These are phyloP conservation scores for Fraxinus paxiana DNA, from an alignment of 305 asterid genomes.

Conservation along the genomic window DNA sequence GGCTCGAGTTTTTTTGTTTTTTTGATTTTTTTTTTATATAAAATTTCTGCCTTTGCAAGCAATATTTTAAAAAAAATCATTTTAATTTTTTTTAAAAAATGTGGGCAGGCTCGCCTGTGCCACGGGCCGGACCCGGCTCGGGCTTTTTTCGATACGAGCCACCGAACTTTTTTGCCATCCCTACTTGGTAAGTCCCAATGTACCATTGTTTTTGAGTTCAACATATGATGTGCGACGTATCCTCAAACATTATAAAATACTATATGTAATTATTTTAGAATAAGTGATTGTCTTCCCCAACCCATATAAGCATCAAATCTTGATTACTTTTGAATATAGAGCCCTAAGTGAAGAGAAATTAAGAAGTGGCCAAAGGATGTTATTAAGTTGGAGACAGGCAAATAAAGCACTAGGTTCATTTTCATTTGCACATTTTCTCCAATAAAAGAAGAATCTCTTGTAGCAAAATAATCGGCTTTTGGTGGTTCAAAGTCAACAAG, in stretches of 20 bases:
- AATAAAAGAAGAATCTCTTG: constrained; percentile 9
- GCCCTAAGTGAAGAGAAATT: background rate
- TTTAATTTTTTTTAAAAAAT: too few relatives aligned
- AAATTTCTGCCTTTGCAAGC: too few relatives aligned
- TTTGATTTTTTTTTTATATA: too few relatives aligned
- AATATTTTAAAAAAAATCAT: too few relatives aligned
- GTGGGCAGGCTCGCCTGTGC: too few relatives aligned
- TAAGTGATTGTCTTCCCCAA: background rate
- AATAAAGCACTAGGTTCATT: constrained; percentile 31
- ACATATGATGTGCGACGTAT: background rate
- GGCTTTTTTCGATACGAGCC: too few relatives aligned
- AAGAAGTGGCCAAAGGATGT: constrained; percentile 1
- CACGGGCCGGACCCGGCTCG: too few relatives aligned
- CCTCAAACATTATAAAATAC: background rate
- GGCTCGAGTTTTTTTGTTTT: too few relatives aligned
- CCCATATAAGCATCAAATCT: constrained; percentile 5
- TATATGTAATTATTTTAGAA: background rate
- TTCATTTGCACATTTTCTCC: constrained; percentile 18
- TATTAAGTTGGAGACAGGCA: constrained; percentile 19
- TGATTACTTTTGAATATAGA: background rate
- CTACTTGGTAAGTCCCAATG: background rate
- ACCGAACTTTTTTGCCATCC: too few relatives aligned
- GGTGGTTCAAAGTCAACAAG: constrained; percentile 1
- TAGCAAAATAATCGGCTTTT: constrained; percentile 22
- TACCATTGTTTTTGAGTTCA: background rate